Base-by-base conservation (phyloP, 1,284 basidiomycete genomes). In the Trichosporon coremiiforme region DNA sequence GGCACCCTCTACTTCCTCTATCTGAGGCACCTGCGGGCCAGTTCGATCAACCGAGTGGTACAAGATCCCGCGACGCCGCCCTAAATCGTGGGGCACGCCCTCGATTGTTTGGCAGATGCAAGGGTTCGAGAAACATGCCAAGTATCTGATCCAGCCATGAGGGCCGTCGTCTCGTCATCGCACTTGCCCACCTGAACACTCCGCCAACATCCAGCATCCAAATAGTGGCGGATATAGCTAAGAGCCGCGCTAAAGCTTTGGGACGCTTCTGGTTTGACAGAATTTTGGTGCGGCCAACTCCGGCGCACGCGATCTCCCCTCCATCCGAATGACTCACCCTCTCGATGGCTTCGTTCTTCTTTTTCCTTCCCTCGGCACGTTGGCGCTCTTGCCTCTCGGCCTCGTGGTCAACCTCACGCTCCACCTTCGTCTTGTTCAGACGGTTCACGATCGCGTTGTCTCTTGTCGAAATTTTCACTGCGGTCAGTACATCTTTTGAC, bases 371-470 rank as follows among this genome's bases (percentile, higher is more conserved):
- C 82, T 95, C 93, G 68, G 86, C 85, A 77, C 92, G 91, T 71
- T 92, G 82, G n/a, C 94, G 87, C 20, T 95, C 94, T 60, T 94
- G 86, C 20, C 87, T 86, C 76, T 97, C 94, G 70, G 91, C 88
- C 80, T 98, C 95, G 77, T 97, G 94, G 78, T 98, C 93, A 3
- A 98, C 94, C 66, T 89, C 87, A 53, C 86, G 87, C 82, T 92
- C 92, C 57, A 88, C 84, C 78, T 95, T 98, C 13, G 95, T 98
- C 85, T 98, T 99, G 85, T 95, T 96, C 63, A 99, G 84, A 20
- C 96, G 88, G 78, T 98, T 98, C 31, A 99, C 91, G 69, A 98
- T 92, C 2, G 87, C 82, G 78, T 98, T 99, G 74, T 97, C 92
- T 50, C 95, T 89, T 68, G 90, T 90, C 1, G 87, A 79, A 10